A percentile compares a stretch with the other conserved stretches of the same genome.
phyloP scores from a whole-genome alignment of 192 early-diverging fungal species.

The Coemansia sp. region DNA sequence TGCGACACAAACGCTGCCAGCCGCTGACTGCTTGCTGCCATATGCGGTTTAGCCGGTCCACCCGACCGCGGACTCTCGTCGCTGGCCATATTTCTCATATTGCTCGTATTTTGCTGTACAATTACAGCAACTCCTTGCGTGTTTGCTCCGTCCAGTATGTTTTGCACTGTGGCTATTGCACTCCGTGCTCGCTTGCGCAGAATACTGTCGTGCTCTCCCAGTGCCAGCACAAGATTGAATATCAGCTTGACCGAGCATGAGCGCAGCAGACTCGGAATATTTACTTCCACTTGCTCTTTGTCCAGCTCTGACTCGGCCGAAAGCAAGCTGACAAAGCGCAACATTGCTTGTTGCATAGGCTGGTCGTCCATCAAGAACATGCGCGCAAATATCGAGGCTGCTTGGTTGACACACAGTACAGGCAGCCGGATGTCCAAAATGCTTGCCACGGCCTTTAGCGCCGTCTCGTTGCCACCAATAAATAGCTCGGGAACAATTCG shows the following conservation, averaged over 20 bases:
- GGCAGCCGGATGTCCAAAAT: constrained; percentile 38
- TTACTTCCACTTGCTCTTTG: constrained; percentile 41
- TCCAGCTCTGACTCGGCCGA: constrained; percentile 35
- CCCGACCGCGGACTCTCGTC: constrained; percentile 22
- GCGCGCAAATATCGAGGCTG: constrained; percentile 41
- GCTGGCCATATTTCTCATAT: constrained; percentile 17
- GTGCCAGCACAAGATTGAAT: constrained; percentile 47
- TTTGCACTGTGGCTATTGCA: constrained; percentile 42
- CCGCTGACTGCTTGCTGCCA: background rate
- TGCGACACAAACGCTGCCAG: constrained; percentile 45
- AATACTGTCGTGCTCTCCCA: constrained; percentile 37
- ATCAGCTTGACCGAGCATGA: constrained; percentile 52
- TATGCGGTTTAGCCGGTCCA: background rate
- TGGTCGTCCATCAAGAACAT: constrained; percentile 56
- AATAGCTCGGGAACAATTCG: constrained; percentile 35
- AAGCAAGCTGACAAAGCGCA: constrained; percentile 42
- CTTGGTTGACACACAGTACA: constrained; percentile 52
- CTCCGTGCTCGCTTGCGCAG: constrained; percentile 45
- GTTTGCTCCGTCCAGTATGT: constrained; percentile 24
- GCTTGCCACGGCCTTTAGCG: constrained; percentile 31
- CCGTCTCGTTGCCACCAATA: constrained; percentile 24
- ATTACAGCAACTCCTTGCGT: constrained; percentile 37
- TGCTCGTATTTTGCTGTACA: constrained; percentile 37
- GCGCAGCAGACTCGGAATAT: constrained; percentile 47
- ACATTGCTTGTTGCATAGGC: constrained; percentile 51